phyloP scores from a whole-genome alignment of 2,329 filamentous ascomycete genomes.

The Xylaria digitata region DNA sequence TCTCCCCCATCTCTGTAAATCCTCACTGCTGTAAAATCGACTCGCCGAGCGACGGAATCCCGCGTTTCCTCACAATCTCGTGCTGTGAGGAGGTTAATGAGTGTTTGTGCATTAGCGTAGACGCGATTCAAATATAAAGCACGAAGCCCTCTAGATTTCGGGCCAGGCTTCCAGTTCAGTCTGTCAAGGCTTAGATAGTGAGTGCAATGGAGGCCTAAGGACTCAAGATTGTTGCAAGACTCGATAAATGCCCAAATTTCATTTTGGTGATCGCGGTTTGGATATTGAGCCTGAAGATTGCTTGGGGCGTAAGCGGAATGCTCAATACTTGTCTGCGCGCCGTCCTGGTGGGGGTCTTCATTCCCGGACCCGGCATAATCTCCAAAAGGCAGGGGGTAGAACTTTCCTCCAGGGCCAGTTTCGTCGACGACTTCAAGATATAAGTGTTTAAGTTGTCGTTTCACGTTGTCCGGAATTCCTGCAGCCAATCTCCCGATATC shows the following conservation, averaged over 20 bases:
- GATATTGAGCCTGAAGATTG: neutral
- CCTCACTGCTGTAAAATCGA: neutral
- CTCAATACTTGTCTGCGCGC: too few species aligned
- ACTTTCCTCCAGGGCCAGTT: neutral
- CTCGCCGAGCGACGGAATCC: neutral
- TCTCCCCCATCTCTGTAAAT: neutral
- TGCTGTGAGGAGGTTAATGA: neutral
- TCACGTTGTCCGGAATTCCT: neutral
- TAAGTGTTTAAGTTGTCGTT: conserved; percentile 3
- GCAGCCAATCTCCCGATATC: neutral
- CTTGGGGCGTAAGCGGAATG: neutral
- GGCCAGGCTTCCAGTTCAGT: neutral
- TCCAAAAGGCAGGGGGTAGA: too few species aligned
- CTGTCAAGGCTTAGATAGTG: neutral
- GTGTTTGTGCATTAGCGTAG: neutral
- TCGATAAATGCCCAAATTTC: neutral
- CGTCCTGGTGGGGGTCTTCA: too few species aligned
- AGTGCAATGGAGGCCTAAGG: neutral
- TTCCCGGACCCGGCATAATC: too few species aligned
- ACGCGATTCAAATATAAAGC: neutral
- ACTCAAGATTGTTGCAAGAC: conserved; percentile 6
- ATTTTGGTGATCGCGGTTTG: neutral
- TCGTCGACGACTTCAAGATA: neutral
- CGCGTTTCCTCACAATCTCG: neutral
- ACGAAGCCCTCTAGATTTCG: neutral